Base-by-base conservation (phyloP, 2,329 filamentous ascomycete species). In the Xylariaceae sp. region DNA sequence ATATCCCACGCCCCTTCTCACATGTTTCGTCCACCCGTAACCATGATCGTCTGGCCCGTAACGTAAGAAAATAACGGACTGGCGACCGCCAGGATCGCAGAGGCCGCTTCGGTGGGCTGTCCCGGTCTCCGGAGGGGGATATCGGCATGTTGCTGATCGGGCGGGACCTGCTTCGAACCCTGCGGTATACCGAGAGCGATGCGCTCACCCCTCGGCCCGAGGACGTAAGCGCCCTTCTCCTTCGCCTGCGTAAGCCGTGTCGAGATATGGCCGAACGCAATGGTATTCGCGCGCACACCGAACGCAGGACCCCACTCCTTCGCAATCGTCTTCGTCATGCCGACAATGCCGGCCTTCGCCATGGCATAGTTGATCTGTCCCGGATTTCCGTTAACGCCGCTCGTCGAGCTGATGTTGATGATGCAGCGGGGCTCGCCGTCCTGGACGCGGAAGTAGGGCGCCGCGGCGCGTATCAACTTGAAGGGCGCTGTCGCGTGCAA, bases 281-380 rank as follows among this genome's bases (percentile, higher is more conserved):
- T 80, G 2, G 90, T 91, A 74, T 96, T 96, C 47, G 87, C 83
- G 60, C 91, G 60, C 4, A 96, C 91, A 55, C 90, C 91, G 68
- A 92, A 96, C 44, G 80, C 74, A 0, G 89, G 90, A 0, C 91
- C 91, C 92, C 91, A 96, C 78, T 96, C 87, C 77, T 96, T 95
- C 2, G 91, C 90, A 70, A 96, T 90, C 1, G 90, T 92, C 78
- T 94, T 95, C 60, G 88, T 92, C 59, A 96, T 81, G 4, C 92
- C 92, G 9, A 84, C 84, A 11, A 96, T 84, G 51, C 90, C 92
- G 2, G 91, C 89, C 78, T 96, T 96, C 56, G 89, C 92, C 52
- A 92, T 78, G 42, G 88, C 83, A 74, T 96, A 96, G 80, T 96
- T 96, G 68, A 88, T 85, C 79, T 96, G 91, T n/a, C 91, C 91